Evolutionary conservation across 2,329 filamentous ascomycete species (phyloP), one percentile per base, ranked within the genome.

Genomic region (Fusarium bulbicola): DNA sequence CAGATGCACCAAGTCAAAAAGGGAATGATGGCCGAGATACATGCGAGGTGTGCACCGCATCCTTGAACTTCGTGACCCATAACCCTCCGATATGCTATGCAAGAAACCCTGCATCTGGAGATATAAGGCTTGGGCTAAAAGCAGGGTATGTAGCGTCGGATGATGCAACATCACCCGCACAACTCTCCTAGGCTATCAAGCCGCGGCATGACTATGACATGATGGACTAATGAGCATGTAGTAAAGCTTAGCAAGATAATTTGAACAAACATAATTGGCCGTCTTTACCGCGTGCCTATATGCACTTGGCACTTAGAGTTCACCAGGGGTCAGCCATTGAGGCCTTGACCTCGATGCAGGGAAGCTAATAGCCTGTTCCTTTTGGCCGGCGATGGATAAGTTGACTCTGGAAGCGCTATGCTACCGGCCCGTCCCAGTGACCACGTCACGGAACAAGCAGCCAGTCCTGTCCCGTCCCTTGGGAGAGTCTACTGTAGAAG

Each of bases 401-500:
- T 4, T 5, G 20, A 13, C 20, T 30, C 26, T 30, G 3, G 4
- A n/a, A 8, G 45, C 10, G 14, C 46, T 16, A 18, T 12, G 10
- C 10, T 4, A 0, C 6, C 46, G 28, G 28, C 21, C 21, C 46
- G 21, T 30, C 11, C 28, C 14, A 49, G 14, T n/a, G 20, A 15
- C 26, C 9, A 0, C 11, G 26, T 12, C 45, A 47, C 13, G 16
- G 45, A 21, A 11, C 12, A 20, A 47, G 7, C 20, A 21, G 9
- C n/a, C n/a, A n/a, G n/a, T n/a, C n/a, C n/a, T n/a, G 4, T 21
- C 2, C 4, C 26, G 10, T 16, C 20, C 6, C 10, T 8, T 11
- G 10, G 4, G 20, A 0, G 18, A 6, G 20, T 15, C 6, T 34
- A 1, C 0, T 8, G 32, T 6, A 15, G 26, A 15, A 47, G 20